Evolutionary conservation across 2,329 filamentous ascomycete genomes (phyloP), one percentile per base, ranked within the genome.

Genomic region (Fusarium penzigii): DNA sequence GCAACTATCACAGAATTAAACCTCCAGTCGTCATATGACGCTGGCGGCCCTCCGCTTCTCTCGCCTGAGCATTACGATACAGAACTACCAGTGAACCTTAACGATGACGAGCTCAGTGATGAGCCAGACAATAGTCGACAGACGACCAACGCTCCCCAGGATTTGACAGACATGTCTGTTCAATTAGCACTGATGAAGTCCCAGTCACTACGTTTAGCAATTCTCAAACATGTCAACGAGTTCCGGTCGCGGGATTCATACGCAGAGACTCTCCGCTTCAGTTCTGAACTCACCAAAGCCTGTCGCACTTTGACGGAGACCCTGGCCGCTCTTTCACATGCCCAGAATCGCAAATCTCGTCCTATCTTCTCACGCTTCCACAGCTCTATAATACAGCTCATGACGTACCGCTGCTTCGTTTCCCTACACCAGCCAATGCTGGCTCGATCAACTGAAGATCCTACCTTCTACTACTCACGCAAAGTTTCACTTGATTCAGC

Each of bases 371-470:
- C 59, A 14, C 62, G 62, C 3, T 80, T 79, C 50, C 76, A 79
- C 49, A 59, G 74, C 9, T 70, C 72, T 1, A 53, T 78, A 7
- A 69, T 71, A 1, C 76, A 79, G 51, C 66, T 77, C 46, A 64
- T 75, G 49, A 65, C 75, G 3, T 76, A 78, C 48, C 75, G 75
- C 17, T 78, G 73, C 55, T 77, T 79, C 58, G 70, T 85, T 12
- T 74, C 77, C 1, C 74, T 87, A 0, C 83, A 87, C 55, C 77
- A 80, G 38, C 76, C 76, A 0, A 76, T 77, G 66, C 70, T 80
- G 25, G 64, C 67, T 6, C 68, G 71, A 13, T 75, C 79, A 0
- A 69, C 74, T 12, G 66, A 72, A 2, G 72, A 81, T 39, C 76
- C 78, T 1, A 70, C 72, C 1, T 81, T 76, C 55, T 80, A 80